Percentiles rank a stretch among this genome's conserved stretches.
These are phyloP conservation scores for Fusarium nelsonii DNA, from an alignment of 2,329 filamentous ascomycete genomes.

Conservation along the genomic window DNA sequence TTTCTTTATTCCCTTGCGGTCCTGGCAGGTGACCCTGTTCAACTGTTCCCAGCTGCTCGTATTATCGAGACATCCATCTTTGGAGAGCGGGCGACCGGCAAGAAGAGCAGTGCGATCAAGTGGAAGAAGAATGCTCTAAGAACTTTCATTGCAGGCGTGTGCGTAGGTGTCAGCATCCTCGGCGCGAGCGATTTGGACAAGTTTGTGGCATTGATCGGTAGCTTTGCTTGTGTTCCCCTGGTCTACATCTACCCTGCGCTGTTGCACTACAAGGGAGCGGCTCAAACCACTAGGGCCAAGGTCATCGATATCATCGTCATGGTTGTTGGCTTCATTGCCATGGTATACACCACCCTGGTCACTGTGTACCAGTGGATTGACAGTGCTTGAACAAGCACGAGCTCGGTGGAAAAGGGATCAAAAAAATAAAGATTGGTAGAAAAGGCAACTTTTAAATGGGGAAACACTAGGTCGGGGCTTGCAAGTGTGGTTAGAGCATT, in stretches of 20 bases:
- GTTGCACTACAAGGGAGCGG: conserved; percentile 76
- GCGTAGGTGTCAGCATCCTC: conserved; percentile 70
- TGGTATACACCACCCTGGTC: conserved; percentile 77
- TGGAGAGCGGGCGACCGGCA: conserved; percentile 73
- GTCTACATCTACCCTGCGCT: conserved; percentile 83
- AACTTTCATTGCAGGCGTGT: conserved; percentile 66
- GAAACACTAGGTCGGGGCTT: background rate
- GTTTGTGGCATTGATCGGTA: conserved; percentile 80
- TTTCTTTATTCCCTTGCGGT: conserved; percentile 80
- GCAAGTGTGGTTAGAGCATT: conserved; percentile 6
- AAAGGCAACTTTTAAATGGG: conserved; percentile 37
- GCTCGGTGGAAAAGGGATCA: background rate
- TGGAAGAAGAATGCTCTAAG: conserved; percentile 82
- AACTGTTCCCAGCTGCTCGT: conserved; percentile 79
- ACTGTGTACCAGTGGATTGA: conserved; percentile 60
- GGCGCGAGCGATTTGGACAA: conserved; percentile 79
- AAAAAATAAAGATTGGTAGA: conserved; percentile 13
- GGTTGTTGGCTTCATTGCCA: conserved; percentile 71
- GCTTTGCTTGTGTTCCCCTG: conserved; percentile 78
- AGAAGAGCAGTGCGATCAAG: conserved; percentile 73
- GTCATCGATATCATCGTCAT: conserved; percentile 72
- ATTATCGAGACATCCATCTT: conserved; percentile 78
- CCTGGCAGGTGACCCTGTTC: conserved; percentile 78
- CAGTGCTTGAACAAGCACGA: conserved; percentile 22
- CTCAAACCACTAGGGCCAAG: conserved; percentile 67